Percentiles rank a stretch among this genome's conserved stretches.
Evolutionary conservation across 768 basidiomycete genomes (phyloP).

Genomic region (Collybiopsis luxurians): DNA sequence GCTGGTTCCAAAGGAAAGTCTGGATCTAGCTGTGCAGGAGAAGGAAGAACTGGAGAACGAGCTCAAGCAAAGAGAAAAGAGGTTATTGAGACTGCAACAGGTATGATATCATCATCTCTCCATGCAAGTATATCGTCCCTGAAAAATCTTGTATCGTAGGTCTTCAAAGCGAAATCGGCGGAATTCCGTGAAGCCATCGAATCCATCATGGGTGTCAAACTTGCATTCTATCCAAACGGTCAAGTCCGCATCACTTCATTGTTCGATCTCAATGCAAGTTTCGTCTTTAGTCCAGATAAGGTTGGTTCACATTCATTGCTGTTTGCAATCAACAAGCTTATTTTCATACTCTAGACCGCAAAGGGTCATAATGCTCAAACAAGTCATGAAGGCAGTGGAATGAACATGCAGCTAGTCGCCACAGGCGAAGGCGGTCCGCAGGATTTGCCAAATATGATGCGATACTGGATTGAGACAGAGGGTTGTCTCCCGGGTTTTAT

Average conservation of each 20-base stretch:
- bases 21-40: slow-evolving; percentile 67
- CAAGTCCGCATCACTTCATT: slow-evolving; percentile 88
- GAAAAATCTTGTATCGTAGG: slow-evolving; percentile 27
- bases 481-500: slow-evolving; percentile 88
- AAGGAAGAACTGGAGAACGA: slow-evolving; percentile 63
- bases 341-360: slow-evolving; percentile 21
- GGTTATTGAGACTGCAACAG: slow-evolving; percentile 77
- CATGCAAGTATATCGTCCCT: too few species aligned
- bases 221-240: slow-evolving; percentile 89
- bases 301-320: slow-evolving; percentile 18
- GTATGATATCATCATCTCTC: slow-evolving; percentile 31
- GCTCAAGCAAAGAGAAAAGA: slow-evolving; percentile 78
- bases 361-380: slow-evolving; percentile 16
- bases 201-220: slow-evolving; percentile 86
- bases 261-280: slow-evolving; percentile 83
- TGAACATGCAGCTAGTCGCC: slow-evolving; percentile 70
- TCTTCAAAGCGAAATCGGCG: slow-evolving; percentile 79
- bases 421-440: slow-evolving; percentile 74
- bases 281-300: slow-evolving; percentile 74
- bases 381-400: slow-evolving; percentile 37
- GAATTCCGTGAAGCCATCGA: slow-evolving; percentile 93
- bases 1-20: slow-evolving; percentile 77
- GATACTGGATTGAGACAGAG: slow-evolving; percentile 84
- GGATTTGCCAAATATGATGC: slow-evolving; percentile 71
- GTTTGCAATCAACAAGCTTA: slow-evolving; percentile 13